Conservation (phyloP, 257 asterid genomes). For the Jacaranda mimosifolia region DNA sequence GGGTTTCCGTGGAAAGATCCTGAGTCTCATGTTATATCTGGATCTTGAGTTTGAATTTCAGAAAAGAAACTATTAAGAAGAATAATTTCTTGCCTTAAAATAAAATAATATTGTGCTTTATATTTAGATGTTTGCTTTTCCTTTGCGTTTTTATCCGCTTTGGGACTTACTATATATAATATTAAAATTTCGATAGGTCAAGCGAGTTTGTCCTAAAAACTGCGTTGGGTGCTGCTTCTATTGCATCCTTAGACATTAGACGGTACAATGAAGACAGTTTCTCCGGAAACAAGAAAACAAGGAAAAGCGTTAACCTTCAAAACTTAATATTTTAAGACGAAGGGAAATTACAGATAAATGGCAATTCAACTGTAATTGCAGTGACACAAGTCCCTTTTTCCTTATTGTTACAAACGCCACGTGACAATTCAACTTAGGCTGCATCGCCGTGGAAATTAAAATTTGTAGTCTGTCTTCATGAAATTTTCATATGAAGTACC, state of each 20-base stretch:
- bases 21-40: not conserved
- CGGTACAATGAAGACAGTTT: too few relatives aligned
- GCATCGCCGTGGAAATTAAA: conserved; percentile 21
- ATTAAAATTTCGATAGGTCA: too few relatives aligned
- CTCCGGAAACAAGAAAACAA: not conserved
- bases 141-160: too few relatives aligned
- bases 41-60: too few relatives aligned
- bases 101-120: too few relatives aligned
- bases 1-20: not conserved
- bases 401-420: not conserved
- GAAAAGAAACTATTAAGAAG: too few relatives aligned
- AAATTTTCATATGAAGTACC: conserved; percentile 69
- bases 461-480: conserved; percentile 44
- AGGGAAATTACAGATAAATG: not conserved
- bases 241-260: too few relatives aligned
- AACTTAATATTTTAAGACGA: not conserved
- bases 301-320: not conserved
- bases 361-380: not conserved
- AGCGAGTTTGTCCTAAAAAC: too few relatives aligned
- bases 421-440: not conserved
- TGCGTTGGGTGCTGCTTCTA: too few relatives aligned
- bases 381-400: not conserved
- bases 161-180: too few relatives aligned
- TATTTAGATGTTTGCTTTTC: too few relatives aligned
- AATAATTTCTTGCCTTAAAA: too few relatives aligned